These are phyloP conservation scores for Xylaria sp. DNA, from an alignment of 2,329 filamentous ascomycete genomes.

Conservation along the genomic window DNA sequence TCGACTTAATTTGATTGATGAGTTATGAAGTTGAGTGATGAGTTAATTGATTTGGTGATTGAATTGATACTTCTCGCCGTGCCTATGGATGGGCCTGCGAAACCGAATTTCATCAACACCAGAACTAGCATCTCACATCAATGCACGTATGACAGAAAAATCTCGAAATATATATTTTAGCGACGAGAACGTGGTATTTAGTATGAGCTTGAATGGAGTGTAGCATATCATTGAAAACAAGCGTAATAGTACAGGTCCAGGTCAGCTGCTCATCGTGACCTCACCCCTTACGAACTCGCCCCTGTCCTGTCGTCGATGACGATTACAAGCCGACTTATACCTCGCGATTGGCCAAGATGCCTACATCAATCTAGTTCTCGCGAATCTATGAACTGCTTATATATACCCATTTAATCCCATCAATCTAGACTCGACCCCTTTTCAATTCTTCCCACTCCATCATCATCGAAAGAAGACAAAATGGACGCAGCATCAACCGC, in stretches of 20 bases:
- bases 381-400: background rate
- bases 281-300: background rate
- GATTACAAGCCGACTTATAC: background rate
- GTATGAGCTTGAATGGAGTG: background rate
- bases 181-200: background rate
- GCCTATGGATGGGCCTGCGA: too few species aligned
- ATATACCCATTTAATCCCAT: background rate
- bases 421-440: background rate
- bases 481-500: constrained; percentile 17
- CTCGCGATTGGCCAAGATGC: background rate
- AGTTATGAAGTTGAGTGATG: background rate
- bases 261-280: background rate
- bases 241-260: background rate
- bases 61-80: too few species aligned
- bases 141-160: too few species aligned
- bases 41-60: background rate
- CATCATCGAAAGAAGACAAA: background rate
- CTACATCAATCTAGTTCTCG: background rate
- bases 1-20: background rate
- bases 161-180: too few species aligned
- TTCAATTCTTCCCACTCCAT: background rate
- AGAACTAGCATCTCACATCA: too few species aligned
- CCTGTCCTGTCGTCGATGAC: background rate
- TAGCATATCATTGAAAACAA: background rate
- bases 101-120: too few species aligned